Base-by-base conservation (phyloP, 495 filamentous ascomycete genomes). In the Penicillium atrosanguineum region DNA sequence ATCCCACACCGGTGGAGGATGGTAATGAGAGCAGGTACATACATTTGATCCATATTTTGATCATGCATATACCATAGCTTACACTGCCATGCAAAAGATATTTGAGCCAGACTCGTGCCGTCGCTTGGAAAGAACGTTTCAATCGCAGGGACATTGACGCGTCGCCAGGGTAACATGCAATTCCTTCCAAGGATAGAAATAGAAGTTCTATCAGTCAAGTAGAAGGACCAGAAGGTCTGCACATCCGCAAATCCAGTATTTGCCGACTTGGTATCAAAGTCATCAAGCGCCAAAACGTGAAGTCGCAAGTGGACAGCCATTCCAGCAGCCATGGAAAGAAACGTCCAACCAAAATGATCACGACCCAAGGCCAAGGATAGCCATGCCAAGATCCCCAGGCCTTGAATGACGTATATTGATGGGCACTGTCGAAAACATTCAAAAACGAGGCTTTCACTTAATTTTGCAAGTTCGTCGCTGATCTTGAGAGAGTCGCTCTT, bases 61-160 rank as follows among this genome's bases (percentile, higher is more conserved):
- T 55, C 53, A 12, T 55, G 53, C 53, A 55, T 55, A 23, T 55
- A 50, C 53, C 46, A 55, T 15, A 55, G 21, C 31, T 48, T 55
- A 31, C 53, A 55, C 40, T 55, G 53, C 53, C 53, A 55, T 16
- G 46, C 53, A n/a, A 55, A 55, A 1, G 53, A 55, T 4, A 55
- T 16, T 39, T 50, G 20, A 7, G 40, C 20, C n/a, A 55, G n/a
- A n/a, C 40, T 44, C 2, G 21, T 19, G 1, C 28, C 23, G 1
- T 25, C 40, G 8, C 20, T 28, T 14, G 28, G 39, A 29, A 49
- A 45, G 7, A 49, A 47, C 6, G 46, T 25, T 26, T 55, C 46
- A 19, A 55, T 55, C 3, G 39, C 26, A 11, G 46, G 53, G 0
- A 55, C 53, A 26, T 55, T 55, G 12, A 50, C 53, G 3, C 46